These are phyloP conservation scores for Reutealis trisperma DNA, from an alignment of 345 rosid genomes.

Conservation along the genomic window DNA sequence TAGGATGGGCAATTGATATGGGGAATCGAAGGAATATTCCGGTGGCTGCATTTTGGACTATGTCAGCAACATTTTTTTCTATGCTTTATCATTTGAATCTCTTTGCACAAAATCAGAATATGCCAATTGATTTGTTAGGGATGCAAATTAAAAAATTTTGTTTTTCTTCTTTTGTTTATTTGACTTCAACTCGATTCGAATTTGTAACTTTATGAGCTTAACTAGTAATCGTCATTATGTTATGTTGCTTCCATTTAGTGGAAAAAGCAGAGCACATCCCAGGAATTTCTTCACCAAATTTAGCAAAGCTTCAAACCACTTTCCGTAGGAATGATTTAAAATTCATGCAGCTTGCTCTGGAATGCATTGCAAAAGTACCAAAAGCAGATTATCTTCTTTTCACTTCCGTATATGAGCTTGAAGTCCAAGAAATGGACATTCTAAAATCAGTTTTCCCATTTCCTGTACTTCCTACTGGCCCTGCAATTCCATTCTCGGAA, in stretches of 20 bases:
- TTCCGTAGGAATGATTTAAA: background rate
- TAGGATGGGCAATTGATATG: slow-evolving; percentile 23
- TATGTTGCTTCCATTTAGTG: background rate
- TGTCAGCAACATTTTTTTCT: slow-evolving; percentile 8
- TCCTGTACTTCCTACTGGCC: slow-evolving; percentile 12
- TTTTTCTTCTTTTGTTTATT: too few species aligned
- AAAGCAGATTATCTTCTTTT: slow-evolving; percentile 19
- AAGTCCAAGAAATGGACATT: slow-evolving; percentile 11
- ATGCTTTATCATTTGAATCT: slow-evolving; percentile 4
- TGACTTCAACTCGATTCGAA: too few species aligned
- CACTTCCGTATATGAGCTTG: slow-evolving; percentile 21
- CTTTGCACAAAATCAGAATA: background rate
- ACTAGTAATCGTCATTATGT: too few species aligned
- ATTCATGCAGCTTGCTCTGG: slow-evolving; percentile 5
- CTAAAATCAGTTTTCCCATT: background rate
- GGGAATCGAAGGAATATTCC: slow-evolving; percentile 35
- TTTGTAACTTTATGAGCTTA: too few species aligned
- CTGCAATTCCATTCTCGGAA: slow-evolving; percentile 23
- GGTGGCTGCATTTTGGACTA: slow-evolving; percentile 34
- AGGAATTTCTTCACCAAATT: slow-evolving; percentile 10
- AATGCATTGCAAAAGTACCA: slow-evolving; percentile 11
- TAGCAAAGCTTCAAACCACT: slow-evolving; percentile 10
- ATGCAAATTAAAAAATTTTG: background rate
- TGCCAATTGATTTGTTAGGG: background rate
- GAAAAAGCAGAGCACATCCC: slow-evolving; percentile 4